These are phyloP conservation scores for Pseudocercospora fuligena DNA, from an alignment of 2,329 filamentous ascomycete species.

Conservation along the genomic window DNA sequence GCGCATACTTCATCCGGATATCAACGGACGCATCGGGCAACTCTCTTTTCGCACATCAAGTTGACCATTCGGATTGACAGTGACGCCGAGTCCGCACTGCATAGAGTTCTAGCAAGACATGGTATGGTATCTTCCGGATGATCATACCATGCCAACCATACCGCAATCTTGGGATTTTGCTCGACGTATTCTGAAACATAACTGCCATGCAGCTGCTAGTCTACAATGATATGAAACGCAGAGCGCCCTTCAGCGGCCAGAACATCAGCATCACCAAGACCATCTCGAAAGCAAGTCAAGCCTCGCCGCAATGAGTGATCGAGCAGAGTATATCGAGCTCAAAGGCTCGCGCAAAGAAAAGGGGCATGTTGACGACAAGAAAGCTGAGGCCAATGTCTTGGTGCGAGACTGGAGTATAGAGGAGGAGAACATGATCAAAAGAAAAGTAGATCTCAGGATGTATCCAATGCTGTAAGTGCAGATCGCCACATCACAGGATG, in stretches of 20 bases:
- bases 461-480: constrained; percentile 36
- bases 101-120: background rate
- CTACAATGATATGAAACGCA: background rate
- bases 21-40: background rate
- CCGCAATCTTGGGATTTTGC: background rate
- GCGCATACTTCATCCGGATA: background rate
- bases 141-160: constrained; percentile 1
- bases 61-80: background rate
- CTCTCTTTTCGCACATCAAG: background rate
- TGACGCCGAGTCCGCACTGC: background rate
- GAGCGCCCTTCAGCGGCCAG: background rate
- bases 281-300: background rate
- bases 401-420: constrained; percentile 35
- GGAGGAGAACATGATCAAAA: constrained; percentile 31
- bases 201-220: background rate
- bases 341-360: constrained; percentile 8
- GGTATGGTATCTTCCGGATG: background rate
- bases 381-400: background rate
- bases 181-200: background rate
- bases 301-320: background rate
- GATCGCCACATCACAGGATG: background rate
- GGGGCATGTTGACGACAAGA: background rate
- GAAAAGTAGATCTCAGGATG: constrained; percentile 13
- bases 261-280: background rate
- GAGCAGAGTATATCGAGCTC: constrained; percentile 3